These are phyloP conservation scores for Rhizopogon vesiculosus DNA, from an alignment of 768 basidiomycete species.

Conservation along the genomic window DNA sequence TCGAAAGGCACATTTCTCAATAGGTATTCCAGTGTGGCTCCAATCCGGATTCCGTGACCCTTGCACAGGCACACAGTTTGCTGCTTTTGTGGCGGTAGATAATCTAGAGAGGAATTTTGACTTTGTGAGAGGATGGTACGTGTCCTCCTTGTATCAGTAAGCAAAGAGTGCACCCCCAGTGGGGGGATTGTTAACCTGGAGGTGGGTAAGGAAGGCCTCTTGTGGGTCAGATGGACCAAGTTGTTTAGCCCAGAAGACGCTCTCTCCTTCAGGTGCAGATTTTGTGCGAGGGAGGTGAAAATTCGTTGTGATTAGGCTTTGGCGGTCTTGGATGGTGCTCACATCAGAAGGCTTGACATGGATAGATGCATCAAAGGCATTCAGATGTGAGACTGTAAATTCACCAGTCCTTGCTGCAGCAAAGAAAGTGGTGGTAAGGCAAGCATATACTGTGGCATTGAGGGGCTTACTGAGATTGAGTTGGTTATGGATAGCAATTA, in stretches of 20 bases:
- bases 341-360: slow-evolving; percentile 27
- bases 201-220: slow-evolving; percentile 17
- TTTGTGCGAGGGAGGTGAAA: slow-evolving; percentile 30
- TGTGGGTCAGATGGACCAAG: slow-evolving; percentile 20
- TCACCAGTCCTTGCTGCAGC: slow-evolving; percentile 29
- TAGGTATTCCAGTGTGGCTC: slow-evolving; percentile 32
- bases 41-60: slow-evolving; percentile 24
- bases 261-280: slow-evolving; percentile 19
- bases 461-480: slow-evolving; percentile 15
- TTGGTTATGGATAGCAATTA: neutral
- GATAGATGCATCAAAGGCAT: slow-evolving; percentile 21
- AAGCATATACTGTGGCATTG: slow-evolving; percentile 16
- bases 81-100: neutral
- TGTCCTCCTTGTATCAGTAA: slow-evolving; percentile 8
- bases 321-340: slow-evolving; percentile 12
- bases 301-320: slow-evolving; percentile 12
- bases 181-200: slow-evolving; percentile 23
- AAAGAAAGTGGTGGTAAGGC: slow-evolving; percentile 34
- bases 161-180: slow-evolving; percentile 22
- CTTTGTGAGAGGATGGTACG: slow-evolving; percentile 20
- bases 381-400: slow-evolving; percentile 29
- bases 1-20: slow-evolving; percentile 32
- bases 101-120: slow-evolving; percentile 13
- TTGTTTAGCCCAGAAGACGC: slow-evolving; percentile 30
- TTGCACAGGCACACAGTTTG: neutral